Conservation (phyloP, 345 rosid species). For the Brassica napus region DNA sequence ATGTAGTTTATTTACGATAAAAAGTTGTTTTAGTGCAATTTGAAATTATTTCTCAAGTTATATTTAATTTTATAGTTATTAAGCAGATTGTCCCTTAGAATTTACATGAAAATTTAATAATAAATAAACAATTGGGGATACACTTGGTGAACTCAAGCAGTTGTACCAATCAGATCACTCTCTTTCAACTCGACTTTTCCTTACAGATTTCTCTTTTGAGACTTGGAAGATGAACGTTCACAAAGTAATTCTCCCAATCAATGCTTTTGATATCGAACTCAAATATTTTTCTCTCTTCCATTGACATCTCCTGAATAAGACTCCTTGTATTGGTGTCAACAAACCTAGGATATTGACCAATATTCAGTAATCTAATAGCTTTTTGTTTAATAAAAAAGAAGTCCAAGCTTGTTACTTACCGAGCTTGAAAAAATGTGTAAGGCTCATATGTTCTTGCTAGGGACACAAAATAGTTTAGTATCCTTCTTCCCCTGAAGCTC, state of each 20-base stretch:
- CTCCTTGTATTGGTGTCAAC: constrained; percentile 38
- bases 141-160: not conserved
- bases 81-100: too few relatives aligned
- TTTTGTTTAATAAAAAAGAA: not conserved
- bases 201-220: constrained; percentile 1
- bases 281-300: constrained; percentile 42
- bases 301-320: constrained; percentile 35
- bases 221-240: constrained; percentile 43
- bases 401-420: constrained; percentile 10
- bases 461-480: constrained; percentile 18
- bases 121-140: not conserved
- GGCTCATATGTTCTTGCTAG: constrained; percentile 25
- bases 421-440: constrained; percentile 23
- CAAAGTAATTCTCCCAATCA: constrained; percentile 46
- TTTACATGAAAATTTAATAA: not conserved
- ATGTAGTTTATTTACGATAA: too few relatives aligned
- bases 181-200: not conserved
- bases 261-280: constrained; percentile 35
- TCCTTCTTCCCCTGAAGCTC: constrained; percentile 13
- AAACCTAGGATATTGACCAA: constrained; percentile 29
- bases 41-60: too few relatives aligned
- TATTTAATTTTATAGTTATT: too few relatives aligned
- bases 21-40: too few relatives aligned
- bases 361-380: not conserved
- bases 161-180: not conserved